Base-by-base conservation (phyloP, 768 basidiomycete genomes). In the Collybia mongolica region DNA sequence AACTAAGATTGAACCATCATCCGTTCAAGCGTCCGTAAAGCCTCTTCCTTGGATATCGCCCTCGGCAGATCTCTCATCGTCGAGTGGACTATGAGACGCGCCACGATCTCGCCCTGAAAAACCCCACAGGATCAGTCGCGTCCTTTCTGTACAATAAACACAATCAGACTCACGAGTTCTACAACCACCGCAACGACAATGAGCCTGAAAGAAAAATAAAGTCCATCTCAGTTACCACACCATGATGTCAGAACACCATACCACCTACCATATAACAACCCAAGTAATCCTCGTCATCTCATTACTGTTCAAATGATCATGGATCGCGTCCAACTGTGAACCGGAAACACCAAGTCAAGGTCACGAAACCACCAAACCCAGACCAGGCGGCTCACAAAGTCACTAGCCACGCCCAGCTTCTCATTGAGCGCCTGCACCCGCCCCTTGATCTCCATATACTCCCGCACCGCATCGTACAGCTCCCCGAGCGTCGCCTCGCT, bases 161-260 rank as follows among this genome's bases (percentile, higher is more conserved):
- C 28, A 44, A 14, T 12, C 38, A 14, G n/a, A 75, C 82, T 26
- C 59, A 88, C 91, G 53, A 88, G 65, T 70, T 93, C 93, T 8
- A 96, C 93, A n/a, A 96, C 65, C 63, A 88, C 88, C 18, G 93
- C 93, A 1, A 86, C 84, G 18, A 93, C 84, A 59, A 97, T 97
- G 22, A 97, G 74, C 90, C 91, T 93, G 50, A 57, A 57, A 47
- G 62, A 2, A 24, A 42, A 63, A 49, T 52, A 20, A 1, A 7
- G 24, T 7, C 24, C 24, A 26, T 26, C 24, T n/a, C n/a, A n/a
- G n/a, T n/a, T n/a, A 26, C 24, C 7, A 53, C 48, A 49, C 54
- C 22, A 44, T 50, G 41, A 38, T 6, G 39, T 60, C 44, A 19
- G 54, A 56, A n/a, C 53, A 32, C 42, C 56, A 65, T 53, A 9